Base-by-base conservation (phyloP, 768 basidiomycete species). In the Lepiota venenata region DNA sequence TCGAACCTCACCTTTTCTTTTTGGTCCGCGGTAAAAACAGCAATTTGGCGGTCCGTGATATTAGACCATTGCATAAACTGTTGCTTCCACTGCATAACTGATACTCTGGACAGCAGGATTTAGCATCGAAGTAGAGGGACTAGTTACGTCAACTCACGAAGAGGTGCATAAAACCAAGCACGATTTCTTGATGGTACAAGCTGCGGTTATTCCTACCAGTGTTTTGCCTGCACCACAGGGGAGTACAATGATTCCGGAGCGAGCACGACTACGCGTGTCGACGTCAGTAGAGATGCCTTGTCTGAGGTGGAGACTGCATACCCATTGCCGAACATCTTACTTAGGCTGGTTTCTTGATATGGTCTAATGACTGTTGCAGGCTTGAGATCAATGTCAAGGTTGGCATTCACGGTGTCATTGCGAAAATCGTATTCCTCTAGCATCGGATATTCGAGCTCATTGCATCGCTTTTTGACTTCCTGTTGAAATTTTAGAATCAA, bases 281-380 rank as follows among this genome's bases (percentile, higher is more conserved):
- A 32, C 32, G 18, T 46, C 40, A 42, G 43, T 45, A 55, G 50
- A 35, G 35, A 29, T 38, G 40, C 22, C 39, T 22, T 18, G 59
- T 48, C 56, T 43, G 14, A 57, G 6, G 29, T 16, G 32, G 27
- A 60, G 27, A 3, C 22, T 11, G 59, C 79, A 50, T 69, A 93
- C 91, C 94, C 97, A 68, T 99, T 98, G 50, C 97, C 96, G 70
- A 99, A 99, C 97, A 99, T 99, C 74, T 99, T 99, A 60, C 93
- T 94, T 40, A 99, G 74, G 66, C 91, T 94, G 50, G 97, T 99
- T 72, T 98, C 96, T 70, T 99, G 97, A 71, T 99, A 99, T 12
- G 97, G 93, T 51, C 97, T 82, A 66, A 99, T 97, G 57, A 96
- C 89, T 2, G 97, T 98, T 35, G 93, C 90, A 2, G 97, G 97